These are phyloP conservation scores for Cydonia oblonga DNA, from an alignment of 331 rosid species.

Conservation along the genomic window DNA sequence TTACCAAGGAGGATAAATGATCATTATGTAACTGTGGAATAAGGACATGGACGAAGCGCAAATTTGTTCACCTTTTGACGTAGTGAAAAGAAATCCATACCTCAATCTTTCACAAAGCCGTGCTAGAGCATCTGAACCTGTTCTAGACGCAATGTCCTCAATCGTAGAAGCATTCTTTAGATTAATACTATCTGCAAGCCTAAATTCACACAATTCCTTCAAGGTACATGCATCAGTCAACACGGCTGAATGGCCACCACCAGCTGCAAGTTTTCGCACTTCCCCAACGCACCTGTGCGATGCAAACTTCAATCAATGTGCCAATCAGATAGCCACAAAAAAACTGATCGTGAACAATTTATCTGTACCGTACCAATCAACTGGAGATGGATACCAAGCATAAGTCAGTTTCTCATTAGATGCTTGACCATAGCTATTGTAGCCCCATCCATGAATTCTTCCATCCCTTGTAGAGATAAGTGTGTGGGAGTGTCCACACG, in stretches of 20 bases:
- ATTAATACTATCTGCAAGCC: conserved; percentile 65
- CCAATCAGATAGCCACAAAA: background rate
- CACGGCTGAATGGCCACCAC: conserved; percentile 96
- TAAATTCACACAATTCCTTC: conserved; percentile 86
- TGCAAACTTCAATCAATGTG: conserved; percentile 9
- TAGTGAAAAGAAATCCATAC: conserved; percentile 19
- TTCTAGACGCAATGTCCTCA: conserved; percentile 75
- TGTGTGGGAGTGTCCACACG: conserved; percentile 93
- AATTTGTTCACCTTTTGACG: background rate
- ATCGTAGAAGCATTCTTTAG: conserved; percentile 48
- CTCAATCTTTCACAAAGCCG: conserved; percentile 84
- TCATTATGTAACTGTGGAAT: background rate
- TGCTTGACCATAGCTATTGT: conserved; percentile 92
- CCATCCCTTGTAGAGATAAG: conserved; percentile 68
- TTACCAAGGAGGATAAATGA: background rate
- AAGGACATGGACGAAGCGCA: background rate
- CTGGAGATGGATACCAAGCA: conserved; percentile 95
- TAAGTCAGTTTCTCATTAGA: conserved; percentile 78
- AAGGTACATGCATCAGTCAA: conserved; percentile 87
- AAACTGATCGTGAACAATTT: conserved; percentile 4
- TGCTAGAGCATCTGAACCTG: conserved; percentile 85
- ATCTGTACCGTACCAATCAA: conserved; percentile 61
- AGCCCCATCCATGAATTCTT: conserved; percentile 94
- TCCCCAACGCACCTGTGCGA: conserved; percentile 86
- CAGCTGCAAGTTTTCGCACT: conserved; percentile 90